Evolutionary conservation across 345 rosid genomes (phyloP).

Genomic region (Lepidium aucheri): DNA sequence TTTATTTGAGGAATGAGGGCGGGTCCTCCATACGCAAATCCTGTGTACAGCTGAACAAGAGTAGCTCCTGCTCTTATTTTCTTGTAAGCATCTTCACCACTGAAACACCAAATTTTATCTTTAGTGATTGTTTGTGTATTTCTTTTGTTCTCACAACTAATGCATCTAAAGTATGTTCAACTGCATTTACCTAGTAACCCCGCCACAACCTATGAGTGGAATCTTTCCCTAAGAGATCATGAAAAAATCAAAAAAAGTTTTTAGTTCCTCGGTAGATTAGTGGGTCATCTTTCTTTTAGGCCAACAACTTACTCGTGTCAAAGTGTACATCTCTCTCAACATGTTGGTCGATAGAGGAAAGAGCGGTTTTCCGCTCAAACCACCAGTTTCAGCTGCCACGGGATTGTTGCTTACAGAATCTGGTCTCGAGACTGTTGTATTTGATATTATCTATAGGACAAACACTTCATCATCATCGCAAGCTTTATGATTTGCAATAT

Average conservation of each 20-base stretch:
- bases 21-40: conserved; percentile 94
- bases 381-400: conserved; percentile 71
- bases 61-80: conserved; percentile 94
- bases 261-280: neutral
- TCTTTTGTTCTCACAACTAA: neutral
- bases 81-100: conserved; percentile 97
- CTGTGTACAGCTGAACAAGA: conserved; percentile 92
- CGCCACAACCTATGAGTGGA: conserved; percentile 92
- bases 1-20: conserved; percentile 89
- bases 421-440: conserved; percentile 89
- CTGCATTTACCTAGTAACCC: conserved; percentile 64
- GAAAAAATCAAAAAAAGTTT: neutral
- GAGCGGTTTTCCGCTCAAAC: conserved; percentile 89
- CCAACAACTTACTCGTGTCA: conserved; percentile 71
- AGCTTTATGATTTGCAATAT: neutral
- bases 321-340: conserved; percentile 80
- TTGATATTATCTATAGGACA: conserved; percentile 66
- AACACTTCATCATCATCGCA: neutral
- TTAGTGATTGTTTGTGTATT: neutral
- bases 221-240: conserved; percentile 63
- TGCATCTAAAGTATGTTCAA: neutral
- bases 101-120: conserved; percentile 23
- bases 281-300: neutral
- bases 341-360: conserved; percentile 62
- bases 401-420: conserved; percentile 48